Percentiles rank a stretch among this genome's conserved stretches.
These are phyloP conservation scores for Acanthamoeba culbertsoni DNA, from an alignment of 208 protist species.

Conservation along the genomic window DNA sequence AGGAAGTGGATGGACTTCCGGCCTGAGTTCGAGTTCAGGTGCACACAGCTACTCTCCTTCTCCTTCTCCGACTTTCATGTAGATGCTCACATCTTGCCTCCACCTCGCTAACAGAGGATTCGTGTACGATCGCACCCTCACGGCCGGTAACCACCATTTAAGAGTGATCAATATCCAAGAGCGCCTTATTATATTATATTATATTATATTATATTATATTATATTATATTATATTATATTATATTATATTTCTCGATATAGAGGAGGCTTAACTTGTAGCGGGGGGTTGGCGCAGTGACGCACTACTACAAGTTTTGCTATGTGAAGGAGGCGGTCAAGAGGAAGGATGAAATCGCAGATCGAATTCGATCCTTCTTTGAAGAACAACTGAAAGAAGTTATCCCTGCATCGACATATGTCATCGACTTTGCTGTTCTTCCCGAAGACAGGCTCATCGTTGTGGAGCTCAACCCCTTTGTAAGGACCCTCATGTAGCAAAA, in stretches of 20 bases:
- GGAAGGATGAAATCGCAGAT: neutral
- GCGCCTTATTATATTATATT: no score
- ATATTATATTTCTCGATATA: neutral
- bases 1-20: neutral
- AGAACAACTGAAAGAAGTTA: neutral
- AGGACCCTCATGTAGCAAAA: neutral
- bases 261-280: neutral
- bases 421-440: constrained; percentile 45
- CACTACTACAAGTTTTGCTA: constrained; percentile 43
- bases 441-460: neutral
- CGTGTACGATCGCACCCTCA: no score
- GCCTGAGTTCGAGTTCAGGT: neutral
- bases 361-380: constrained; percentile 1
- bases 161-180: no score
- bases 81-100: neutral
- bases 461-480: constrained; percentile 61
- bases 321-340: neutral
- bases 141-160: no score
- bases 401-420: neutral
- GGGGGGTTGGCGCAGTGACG: neutral
- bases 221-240: no score
- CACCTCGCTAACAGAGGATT: neutral
- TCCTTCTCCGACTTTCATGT: neutral
- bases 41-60: no score
- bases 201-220: neutral